phyloP scores from a whole-genome alignment of 2,329 filamentous ascomycete genomes.

The Talaromyces sp. region DNA sequence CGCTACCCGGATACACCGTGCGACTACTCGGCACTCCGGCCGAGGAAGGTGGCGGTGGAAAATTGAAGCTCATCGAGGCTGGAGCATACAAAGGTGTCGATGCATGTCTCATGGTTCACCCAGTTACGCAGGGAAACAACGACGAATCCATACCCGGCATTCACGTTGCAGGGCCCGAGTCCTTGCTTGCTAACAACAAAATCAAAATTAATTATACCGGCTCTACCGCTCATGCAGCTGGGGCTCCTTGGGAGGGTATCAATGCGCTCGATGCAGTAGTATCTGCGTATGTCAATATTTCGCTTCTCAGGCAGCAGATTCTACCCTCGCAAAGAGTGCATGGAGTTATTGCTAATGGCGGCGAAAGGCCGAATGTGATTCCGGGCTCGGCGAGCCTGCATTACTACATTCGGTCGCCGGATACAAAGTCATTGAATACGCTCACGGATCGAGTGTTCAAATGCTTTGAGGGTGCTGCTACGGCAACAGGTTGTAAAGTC shows the following conservation, averaged over 20 bases:
- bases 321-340: constrained; percentile 53
- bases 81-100: constrained; percentile 34
- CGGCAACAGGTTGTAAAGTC: constrained; percentile 35
- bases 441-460: constrained; percentile 29
- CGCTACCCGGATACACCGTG: constrained; percentile 26
- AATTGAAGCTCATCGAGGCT: constrained; percentile 35
- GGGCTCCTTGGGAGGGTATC: constrained; percentile 56
- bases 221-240: constrained; percentile 55
- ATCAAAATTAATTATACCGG: constrained; percentile 43
- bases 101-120: constrained; percentile 37
- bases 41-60: constrained; percentile 29
- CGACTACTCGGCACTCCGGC: constrained; percentile 29
- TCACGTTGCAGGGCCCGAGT: constrained; percentile 13
- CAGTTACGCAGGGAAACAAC: constrained; percentile 21
- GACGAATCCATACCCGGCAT: constrained; percentile 15
- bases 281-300: constrained; percentile 45
- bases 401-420: constrained; percentile 47
- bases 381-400: constrained; percentile 49
- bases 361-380: constrained; percentile 56
- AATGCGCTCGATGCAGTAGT: constrained; percentile 61
- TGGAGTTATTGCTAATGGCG: constrained; percentile 53
- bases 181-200: constrained; percentile 16
- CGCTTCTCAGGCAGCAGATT: constrained; percentile 55
- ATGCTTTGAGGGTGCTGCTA: constrained; percentile 36
- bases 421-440: constrained; percentile 37